These are phyloP conservation scores for Rugonectria rugulosa DNA, from an alignment of 2,329 filamentous ascomycete genomes.

Conservation along the genomic window DNA sequence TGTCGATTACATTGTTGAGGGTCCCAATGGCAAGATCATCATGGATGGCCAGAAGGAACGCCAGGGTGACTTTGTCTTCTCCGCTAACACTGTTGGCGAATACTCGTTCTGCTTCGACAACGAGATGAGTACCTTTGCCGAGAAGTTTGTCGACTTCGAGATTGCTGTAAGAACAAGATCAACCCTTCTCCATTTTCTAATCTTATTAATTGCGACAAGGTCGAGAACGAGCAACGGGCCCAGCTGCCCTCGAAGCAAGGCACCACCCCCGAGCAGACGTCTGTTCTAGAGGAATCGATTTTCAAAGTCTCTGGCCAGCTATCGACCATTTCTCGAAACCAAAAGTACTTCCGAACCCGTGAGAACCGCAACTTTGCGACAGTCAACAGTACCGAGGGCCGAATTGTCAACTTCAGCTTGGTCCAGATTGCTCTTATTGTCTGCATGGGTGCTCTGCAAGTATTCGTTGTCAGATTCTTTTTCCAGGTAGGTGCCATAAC, in stretches of 20 bases:
- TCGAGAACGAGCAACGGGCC: constrained; percentile 88
- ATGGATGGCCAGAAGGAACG: constrained; percentile 89
- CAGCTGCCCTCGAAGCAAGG: constrained; percentile 89
- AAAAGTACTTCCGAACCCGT: constrained; percentile 98
- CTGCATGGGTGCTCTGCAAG: constrained; percentile 94
- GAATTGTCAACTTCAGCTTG: constrained; percentile 97
- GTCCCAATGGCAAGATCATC: constrained; percentile 81
- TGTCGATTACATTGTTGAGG: constrained; percentile 88
- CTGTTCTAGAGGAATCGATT: constrained; percentile 88
- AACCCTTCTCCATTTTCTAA: background rate
- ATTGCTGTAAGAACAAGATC: constrained; percentile 67
- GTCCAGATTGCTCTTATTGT: constrained; percentile 92
- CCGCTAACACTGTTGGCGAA: constrained; percentile 84
- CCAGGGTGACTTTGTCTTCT: constrained; percentile 98
- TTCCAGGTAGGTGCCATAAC: constrained; percentile 74
- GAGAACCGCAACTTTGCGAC: constrained; percentile 99
- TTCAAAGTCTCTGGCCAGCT: constrained; percentile 93
- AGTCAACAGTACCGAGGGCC: constrained; percentile 90
- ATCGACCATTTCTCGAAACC: constrained; percentile 93
- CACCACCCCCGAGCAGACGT: constrained; percentile 87
- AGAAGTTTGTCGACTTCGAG: constrained; percentile 98
- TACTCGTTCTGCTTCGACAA: constrained; percentile 99
- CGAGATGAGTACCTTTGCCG: constrained; percentile 95
- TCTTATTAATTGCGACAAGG: constrained; percentile 55
- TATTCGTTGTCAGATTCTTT: constrained; percentile 98